Evolutionary conservation across 2,329 filamentous ascomycete genomes (phyloP).

Genomic region (Alternaria alternata): DNA sequence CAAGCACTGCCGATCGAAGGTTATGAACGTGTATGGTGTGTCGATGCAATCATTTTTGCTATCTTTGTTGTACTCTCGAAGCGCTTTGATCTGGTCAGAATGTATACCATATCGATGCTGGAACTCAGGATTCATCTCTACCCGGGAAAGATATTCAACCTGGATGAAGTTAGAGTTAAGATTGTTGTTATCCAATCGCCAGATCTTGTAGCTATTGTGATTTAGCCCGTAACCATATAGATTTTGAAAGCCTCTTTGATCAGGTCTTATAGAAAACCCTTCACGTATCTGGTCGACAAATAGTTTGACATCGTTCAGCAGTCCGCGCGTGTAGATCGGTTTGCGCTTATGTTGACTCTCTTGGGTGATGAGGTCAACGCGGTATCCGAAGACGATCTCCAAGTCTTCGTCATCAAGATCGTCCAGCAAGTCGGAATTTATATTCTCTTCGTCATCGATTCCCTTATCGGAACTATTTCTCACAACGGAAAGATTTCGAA

Average conservation of each 20-base stretch:
- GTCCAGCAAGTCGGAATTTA: neutral
- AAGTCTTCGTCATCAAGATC: neutral
- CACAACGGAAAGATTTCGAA: neutral
- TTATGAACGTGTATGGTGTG: slow-evolving; percentile 3
- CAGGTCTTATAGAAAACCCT: neutral
- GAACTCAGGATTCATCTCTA: slow-evolving; percentile 18
- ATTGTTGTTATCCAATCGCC: neutral
- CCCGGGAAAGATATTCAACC: slow-evolving; percentile 11
- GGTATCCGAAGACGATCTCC: neutral
- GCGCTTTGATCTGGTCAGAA: neutral
- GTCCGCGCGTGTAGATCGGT: slow-evolving; percentile 6
- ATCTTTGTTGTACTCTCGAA: slow-evolving; percentile 5
- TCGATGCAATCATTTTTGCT: neutral
- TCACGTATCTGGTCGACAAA: neutral
- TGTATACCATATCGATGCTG: slow-evolving; percentile 1
- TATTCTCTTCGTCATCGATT: neutral
- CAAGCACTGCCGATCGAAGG: neutral
- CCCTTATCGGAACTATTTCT: neutral
- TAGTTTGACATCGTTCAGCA: neutral
- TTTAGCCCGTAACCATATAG: neutral
- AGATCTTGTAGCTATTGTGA: neutral
- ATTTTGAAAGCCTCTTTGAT: neutral
- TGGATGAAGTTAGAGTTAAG: neutral
- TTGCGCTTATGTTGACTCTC: neutral
- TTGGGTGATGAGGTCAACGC: neutral